Percentiles rank a stretch among this genome's conserved stretches.
phyloP scores from a whole-genome alignment of 2,329 filamentous ascomycete genomes.

The Diaporthe vexans region DNA sequence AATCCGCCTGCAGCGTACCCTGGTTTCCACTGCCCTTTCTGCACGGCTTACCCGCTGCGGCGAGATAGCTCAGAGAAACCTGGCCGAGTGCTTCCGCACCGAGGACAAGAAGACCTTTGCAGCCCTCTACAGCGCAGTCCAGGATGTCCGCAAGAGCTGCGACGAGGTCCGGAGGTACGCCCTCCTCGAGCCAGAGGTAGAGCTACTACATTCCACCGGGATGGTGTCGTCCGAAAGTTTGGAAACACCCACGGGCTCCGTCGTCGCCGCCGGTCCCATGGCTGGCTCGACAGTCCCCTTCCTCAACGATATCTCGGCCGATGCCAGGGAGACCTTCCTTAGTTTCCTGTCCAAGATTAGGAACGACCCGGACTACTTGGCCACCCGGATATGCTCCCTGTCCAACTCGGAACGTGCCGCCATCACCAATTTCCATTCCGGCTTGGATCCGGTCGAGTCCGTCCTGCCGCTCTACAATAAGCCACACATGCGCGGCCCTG shows the following conservation, averaged over 20 bases:
- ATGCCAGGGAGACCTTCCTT: conserved; percentile 81
- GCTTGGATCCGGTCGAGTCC: conserved; percentile 85
- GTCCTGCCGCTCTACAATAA: conserved; percentile 79
- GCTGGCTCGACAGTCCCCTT: conserved; percentile 67
- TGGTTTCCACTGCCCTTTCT: conserved; percentile 82
- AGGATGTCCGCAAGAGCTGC: conserved; percentile 84
- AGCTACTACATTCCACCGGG: conserved; percentile 67
- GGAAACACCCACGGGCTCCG: conserved; percentile 61
- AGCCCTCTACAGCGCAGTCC: conserved; percentile 80
- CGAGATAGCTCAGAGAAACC: conserved; percentile 79
- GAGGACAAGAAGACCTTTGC: conserved; percentile 86
- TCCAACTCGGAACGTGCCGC: conserved; percentile 82
- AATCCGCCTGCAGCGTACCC: conserved; percentile 79
- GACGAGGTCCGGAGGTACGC: conserved; percentile 80
- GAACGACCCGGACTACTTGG: conserved; percentile 89
- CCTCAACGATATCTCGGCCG: conserved; percentile 80
- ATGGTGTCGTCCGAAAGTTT: conserved; percentile 65
- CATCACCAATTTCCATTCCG: conserved; percentile 83
- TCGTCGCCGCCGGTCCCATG: conserved; percentile 54
- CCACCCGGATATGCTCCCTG: conserved; percentile 83
- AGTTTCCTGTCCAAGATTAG: conserved; percentile 86
- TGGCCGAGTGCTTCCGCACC: conserved; percentile 83
- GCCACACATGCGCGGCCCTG: conserved; percentile 59
- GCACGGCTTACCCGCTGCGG: conserved; percentile 81
- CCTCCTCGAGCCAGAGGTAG: conserved; percentile 79